Evolutionary conservation across 495 filamentous ascomycete species (phyloP), one percentile per base, ranked within the genome.

Genomic region (Hypomontagnella submonticulosa): DNA sequence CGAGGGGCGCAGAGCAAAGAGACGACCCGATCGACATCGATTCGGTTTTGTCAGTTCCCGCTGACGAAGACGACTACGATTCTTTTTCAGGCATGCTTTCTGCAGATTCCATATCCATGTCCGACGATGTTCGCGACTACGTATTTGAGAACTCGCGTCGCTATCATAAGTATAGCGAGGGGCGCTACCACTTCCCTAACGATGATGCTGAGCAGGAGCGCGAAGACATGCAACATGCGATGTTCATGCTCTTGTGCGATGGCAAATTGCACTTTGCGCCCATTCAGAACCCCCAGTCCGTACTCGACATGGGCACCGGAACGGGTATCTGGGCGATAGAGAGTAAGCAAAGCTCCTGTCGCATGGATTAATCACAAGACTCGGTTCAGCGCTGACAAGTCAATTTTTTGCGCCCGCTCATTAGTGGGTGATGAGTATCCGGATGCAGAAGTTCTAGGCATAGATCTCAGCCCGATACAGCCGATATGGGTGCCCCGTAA

Each of bases 271-370:
- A 81, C 64, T 75, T 79, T 23, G 80, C 86, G 2, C 85, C 79
- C 8, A 60, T 79, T 11, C 57, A 72, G 5, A 73, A 81, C 36
- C 80, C 81, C 0, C 68, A 76, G 10, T 77, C 79, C 32, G 77
- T 87, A 27, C 76, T 88, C 33, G 86, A 89, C 54, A 76, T 88
- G 33, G 86, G 85, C 32, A 87, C 84, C 1, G 86, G 86, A 7
- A 88, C 85, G 10, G 86, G 86, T 16, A 86, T 87, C 54, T 89
- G 85, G 85, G 84, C 84, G 4, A 79, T 87, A 58, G 86, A 82
- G 47, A 84, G 76, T 80, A 65, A 74, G 73, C 43, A 11, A 48
- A n/a, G 23, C 33, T 48, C 16, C 43, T 11, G 43, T 15, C 9
- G 42, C 15, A 13, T 7, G 15, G 32, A 13, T 56, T n/a, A 48